Conservation (phyloP, 345 rosid species). For the Firmiana major region DNA sequence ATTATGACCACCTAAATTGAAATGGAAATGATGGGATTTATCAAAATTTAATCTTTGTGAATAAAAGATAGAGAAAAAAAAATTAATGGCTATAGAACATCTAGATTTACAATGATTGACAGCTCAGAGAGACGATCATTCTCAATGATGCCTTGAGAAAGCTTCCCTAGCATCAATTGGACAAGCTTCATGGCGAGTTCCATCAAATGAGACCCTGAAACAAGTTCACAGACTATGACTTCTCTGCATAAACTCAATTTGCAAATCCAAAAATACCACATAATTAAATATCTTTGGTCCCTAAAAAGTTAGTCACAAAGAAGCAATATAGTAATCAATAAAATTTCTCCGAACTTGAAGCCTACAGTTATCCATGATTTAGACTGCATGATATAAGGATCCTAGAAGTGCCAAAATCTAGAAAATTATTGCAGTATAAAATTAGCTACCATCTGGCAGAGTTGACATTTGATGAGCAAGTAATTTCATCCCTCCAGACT, state of each 20-base stretch:
- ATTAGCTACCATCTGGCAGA: not conserved
- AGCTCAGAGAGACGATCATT: slow-evolving; percentile 42
- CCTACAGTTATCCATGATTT: not conserved
- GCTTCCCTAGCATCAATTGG: slow-evolving; percentile 49
- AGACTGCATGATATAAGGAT: not conserved
- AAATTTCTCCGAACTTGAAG: not conserved
- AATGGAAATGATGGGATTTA: not conserved
- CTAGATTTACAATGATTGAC: slow-evolving; percentile 56
- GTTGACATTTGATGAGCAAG: slow-evolving; percentile 33
- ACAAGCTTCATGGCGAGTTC: slow-evolving; percentile 68
- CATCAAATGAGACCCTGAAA: slow-evolving; percentile 67
- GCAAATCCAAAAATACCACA: not conserved
- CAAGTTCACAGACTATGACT: slow-evolving; percentile 9
- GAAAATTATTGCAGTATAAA: not conserved
- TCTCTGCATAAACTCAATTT: not conserved
- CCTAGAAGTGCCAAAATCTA: not conserved
- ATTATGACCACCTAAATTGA: slow-evolving; percentile 49
- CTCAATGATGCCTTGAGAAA: slow-evolving; percentile 33
- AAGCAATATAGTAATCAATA: not conserved
- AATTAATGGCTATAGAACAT: slow-evolving; percentile 4
- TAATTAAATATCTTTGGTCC: not conserved
- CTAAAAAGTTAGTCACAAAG: not conserved
- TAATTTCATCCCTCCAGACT: slow-evolving; percentile 68
- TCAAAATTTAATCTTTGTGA: not conserved
- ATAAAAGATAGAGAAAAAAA: not conserved